phyloP scores from a whole-genome alignment of 768 basidiomycete species.

The Lentinula detonsa region DNA sequence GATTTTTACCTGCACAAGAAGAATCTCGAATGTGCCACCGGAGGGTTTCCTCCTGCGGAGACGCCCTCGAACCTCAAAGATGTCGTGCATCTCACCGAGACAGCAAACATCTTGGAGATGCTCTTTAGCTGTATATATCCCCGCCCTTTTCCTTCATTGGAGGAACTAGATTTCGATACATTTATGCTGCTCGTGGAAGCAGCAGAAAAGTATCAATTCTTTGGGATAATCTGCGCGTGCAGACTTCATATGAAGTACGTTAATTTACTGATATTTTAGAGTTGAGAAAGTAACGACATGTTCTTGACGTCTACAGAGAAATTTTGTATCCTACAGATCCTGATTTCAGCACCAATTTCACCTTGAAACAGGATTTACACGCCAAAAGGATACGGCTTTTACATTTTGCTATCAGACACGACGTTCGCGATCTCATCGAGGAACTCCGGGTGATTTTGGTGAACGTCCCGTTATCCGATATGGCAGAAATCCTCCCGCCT shows the following conservation, averaged over 20 bases:
- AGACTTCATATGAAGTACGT: constrained; percentile 5
- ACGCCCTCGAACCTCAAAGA: background rate
- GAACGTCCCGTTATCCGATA: background rate
- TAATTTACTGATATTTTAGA: background rate
- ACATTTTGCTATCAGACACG: background rate
- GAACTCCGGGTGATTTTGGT: background rate
- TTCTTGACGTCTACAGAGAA: background rate
- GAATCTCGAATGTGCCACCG: constrained; percentile 3
- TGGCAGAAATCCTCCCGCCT: background rate
- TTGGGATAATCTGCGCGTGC: constrained; percentile 5
- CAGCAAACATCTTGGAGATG: constrained; percentile 5
- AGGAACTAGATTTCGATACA: background rate
- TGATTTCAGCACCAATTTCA: background rate
- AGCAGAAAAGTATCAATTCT: constrained; percentile 8
- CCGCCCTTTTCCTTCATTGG: constrained; percentile 3
- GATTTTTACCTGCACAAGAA: constrained; percentile 2
- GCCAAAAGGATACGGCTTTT: background rate
- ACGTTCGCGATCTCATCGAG: background rate
- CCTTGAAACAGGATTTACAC: background rate
- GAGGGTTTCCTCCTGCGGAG: background rate
- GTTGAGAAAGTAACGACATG: background rate
- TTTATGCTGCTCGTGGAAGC: constrained; percentile 5
- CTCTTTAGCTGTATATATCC: constrained; percentile 6
- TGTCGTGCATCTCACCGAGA: background rate
- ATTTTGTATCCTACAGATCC: background rate